Evolutionary conservation across 2,329 filamentous ascomycete genomes (phyloP).

Genomic region (Endocalyx cinctus): DNA sequence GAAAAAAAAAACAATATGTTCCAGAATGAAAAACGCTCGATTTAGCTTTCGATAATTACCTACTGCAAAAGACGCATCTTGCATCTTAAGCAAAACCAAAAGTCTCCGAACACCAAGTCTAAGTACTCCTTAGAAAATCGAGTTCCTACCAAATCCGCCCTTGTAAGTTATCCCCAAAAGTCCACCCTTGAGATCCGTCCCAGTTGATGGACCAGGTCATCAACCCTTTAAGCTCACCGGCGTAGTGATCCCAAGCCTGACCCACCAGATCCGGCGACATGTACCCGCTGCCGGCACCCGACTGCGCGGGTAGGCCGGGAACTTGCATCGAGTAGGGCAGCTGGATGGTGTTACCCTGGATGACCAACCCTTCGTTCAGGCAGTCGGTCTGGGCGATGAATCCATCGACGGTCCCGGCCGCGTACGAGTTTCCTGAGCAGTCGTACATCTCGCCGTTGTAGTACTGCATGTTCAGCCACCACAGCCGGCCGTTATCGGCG

Average conservation of each 20-base stretch:
- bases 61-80: too few species aligned
- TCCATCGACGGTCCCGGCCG: conserved; percentile 26
- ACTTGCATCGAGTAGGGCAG: conserved; percentile 31
- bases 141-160: conserved; percentile 12
- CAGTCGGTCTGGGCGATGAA: conserved; percentile 33
- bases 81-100: too few species aligned
- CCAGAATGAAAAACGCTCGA: too few species aligned
- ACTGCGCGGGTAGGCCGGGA: conserved; percentile 31
- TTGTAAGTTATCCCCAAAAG: conserved; percentile 28
- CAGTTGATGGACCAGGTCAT: conserved; percentile 36
- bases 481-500: conserved; percentile 29
- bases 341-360: conserved; percentile 27
- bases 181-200: conserved; percentile 30
- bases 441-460: conserved; percentile 35
- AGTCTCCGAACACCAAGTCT: too few species aligned
- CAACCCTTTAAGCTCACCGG: conserved; percentile 27
- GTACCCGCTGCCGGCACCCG: conserved; percentile 28
- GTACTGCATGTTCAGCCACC: conserved; percentile 35
- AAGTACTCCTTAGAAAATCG: too few species aligned
- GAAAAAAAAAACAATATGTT: too few species aligned
- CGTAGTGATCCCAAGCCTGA: conserved; percentile 27
- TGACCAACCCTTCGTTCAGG: conserved; percentile 25
- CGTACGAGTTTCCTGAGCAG: conserved; percentile 28
- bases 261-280: conserved; percentile 25
- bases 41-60: too few species aligned